A percentile compares a stretch with the other conserved stretches of the same genome.
Evolutionary conservation across 2,329 filamentous ascomycete genomes (phyloP).

Genomic region (Aspergillus arachidicola): DNA sequence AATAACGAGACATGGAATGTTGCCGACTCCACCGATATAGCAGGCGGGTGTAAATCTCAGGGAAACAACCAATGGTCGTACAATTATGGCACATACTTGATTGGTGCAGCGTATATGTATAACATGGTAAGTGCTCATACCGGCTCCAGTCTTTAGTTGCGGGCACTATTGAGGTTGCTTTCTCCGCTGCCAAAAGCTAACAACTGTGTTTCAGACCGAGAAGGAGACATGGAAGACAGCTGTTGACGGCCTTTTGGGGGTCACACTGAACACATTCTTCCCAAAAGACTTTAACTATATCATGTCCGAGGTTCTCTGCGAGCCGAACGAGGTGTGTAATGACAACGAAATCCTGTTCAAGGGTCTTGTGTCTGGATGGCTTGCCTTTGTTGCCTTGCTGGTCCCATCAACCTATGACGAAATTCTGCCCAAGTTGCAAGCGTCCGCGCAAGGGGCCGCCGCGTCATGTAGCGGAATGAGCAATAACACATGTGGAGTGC

Average conservation of each 20-base stretch:
- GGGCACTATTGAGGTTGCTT: background rate
- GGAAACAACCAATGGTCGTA: constrained; percentile 69
- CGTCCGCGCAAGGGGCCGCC: constrained; percentile 62
- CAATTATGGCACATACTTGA: constrained; percentile 62
- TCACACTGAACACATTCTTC: constrained; percentile 55
- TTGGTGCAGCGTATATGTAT: constrained; percentile 69
- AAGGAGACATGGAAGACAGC: constrained; percentile 57
- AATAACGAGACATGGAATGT: constrained; percentile 62
- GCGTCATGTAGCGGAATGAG: constrained; percentile 62
- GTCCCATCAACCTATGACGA: constrained; percentile 59
- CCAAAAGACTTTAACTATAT: constrained; percentile 51
- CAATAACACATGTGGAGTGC: constrained; percentile 65
- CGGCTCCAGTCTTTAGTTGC: too few relatives aligned
- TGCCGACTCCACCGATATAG: constrained; percentile 64
- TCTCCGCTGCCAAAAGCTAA: background rate
- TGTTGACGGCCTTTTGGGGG: constrained; percentile 58
- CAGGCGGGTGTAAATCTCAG: constrained; percentile 61
- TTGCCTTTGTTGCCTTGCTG: constrained; percentile 63
- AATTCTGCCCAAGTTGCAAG: constrained; percentile 61
- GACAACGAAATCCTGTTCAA: constrained; percentile 75
- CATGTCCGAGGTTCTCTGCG: constrained; percentile 69
- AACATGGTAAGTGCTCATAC: constrained; percentile 51
- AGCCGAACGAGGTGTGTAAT: constrained; percentile 62
- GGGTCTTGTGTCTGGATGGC: constrained; percentile 68
- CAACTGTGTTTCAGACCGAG: constrained; percentile 34